Conservation (phyloP, 306 rosid species). For the Medicago arabica region DNA sequence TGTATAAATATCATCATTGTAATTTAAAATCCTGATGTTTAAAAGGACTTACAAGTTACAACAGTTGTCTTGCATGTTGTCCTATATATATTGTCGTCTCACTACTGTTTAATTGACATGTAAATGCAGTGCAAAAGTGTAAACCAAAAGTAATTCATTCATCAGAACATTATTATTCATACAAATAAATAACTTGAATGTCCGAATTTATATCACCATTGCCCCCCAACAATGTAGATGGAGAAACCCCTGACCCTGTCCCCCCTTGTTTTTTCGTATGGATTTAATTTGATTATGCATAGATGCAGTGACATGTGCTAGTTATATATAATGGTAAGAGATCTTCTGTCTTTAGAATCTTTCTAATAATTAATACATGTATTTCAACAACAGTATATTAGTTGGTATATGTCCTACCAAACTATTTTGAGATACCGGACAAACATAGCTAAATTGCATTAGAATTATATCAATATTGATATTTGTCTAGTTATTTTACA, state of each 20-base stretch:
- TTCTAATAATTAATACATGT: constrained; percentile 6
- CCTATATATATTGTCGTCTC: background rate
- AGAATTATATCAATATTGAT: no score
- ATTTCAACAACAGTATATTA: constrained; percentile 15
- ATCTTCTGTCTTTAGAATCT: constrained; percentile 3
- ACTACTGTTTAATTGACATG: background rate
- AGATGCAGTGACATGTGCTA: background rate
- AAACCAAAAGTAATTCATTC: background rate
- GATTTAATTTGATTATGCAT: background rate
- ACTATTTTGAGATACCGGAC: constrained; percentile 11
- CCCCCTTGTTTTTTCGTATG: background rate
- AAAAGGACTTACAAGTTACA: background rate
- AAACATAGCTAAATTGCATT: constrained; percentile 18
- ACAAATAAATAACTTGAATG: constrained; percentile 1
- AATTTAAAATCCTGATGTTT: no score
- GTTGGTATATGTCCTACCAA: constrained; percentile 32
- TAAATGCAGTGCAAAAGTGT: constrained; percentile 12
- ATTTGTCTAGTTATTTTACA: no score
- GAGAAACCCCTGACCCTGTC: background rate
- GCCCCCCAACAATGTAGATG: background rate
- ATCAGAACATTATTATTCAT: constrained; percentile 10
- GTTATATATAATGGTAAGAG: constrained; percentile 29
- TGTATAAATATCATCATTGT: no score
- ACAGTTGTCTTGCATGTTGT: background rate
- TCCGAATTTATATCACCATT: background rate